Conservation (phyloP, 2,329 filamentous ascomycete species). For the Metarhizium guizhouense region DNA sequence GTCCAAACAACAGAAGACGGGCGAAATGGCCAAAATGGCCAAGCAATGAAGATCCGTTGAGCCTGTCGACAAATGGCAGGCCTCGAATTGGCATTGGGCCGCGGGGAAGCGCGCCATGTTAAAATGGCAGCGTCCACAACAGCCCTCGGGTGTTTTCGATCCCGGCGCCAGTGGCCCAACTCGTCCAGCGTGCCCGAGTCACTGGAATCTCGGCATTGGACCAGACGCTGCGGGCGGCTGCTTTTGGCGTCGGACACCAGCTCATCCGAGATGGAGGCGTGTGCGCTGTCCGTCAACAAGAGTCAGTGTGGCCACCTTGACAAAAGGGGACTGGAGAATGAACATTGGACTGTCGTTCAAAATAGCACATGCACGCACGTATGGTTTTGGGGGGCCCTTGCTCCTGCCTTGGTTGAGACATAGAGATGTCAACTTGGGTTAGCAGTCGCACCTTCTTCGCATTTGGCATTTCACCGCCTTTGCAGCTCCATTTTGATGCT, state of each 20-base stretch:
- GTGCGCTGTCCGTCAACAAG: background rate
- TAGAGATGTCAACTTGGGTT: no score
- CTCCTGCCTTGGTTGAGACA: no score
- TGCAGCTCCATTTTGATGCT: no score
- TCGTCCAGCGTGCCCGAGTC: background rate
- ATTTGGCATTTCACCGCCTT: no score
- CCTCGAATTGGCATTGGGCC: no score
- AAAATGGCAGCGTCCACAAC: background rate
- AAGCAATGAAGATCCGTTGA: background rate
- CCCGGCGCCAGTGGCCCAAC: background rate
- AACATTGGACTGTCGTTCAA: no score
- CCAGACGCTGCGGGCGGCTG: background rate
- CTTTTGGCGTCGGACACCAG: background rate
- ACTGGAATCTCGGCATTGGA: background rate
- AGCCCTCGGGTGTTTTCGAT: background rate
- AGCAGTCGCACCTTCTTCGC: no score
- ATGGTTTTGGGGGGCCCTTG: no score
- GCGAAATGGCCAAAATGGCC: background rate
- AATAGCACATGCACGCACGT: no score
- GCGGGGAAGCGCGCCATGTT: background rate
- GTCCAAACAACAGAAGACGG: background rate
- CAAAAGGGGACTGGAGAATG: no score
- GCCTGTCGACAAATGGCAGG: no score
- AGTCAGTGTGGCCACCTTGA: no score
- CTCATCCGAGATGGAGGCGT: background rate